Percentiles rank a stretch among this genome's conserved stretches.
Evolutionary conservation across 306 rosid genomes (phyloP).

Genomic region (Trichosanthes cucumerina): DNA sequence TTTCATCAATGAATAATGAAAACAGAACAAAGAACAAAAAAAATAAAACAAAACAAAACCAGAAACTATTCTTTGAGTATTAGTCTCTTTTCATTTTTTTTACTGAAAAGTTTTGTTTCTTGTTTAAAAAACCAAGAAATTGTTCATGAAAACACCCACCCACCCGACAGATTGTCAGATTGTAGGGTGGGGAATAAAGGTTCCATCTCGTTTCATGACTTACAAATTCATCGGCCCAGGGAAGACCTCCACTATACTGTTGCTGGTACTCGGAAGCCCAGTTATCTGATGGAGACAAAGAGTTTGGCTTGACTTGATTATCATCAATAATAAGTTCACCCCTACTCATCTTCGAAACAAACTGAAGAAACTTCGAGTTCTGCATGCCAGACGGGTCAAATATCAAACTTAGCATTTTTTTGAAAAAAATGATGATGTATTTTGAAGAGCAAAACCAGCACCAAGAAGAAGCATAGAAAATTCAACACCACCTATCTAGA

Average conservation of each 20-base stretch:
- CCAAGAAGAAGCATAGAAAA: not conserved
- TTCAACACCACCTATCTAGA: not conserved
- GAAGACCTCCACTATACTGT: slow-evolving; percentile 38
- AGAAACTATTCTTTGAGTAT: not conserved
- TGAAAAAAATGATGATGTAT: not conserved
- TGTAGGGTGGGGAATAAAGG: not conserved
- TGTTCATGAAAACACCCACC: not conserved
- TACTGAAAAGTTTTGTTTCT: no score
- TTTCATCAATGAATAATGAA: not conserved
- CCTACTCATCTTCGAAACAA: slow-evolving; percentile 95
- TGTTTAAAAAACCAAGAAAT: not conserved
- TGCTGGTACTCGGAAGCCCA: slow-evolving; percentile 85
- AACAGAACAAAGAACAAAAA: not conserved
- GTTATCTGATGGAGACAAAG: slow-evolving; percentile 54
- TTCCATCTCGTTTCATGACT: slow-evolving; percentile 25
- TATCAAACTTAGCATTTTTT: not conserved
- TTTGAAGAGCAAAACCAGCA: not conserved
- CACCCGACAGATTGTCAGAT: not conserved
- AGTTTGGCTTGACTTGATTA: slow-evolving; percentile 70
- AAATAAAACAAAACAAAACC: not conserved
- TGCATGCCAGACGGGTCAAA: slow-evolving; percentile 21
- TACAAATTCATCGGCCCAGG: slow-evolving; percentile 85
- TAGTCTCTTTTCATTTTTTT: no score
- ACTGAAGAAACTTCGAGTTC: slow-evolving; percentile 94
- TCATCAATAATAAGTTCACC: slow-evolving; percentile 88